phyloP scores from a whole-genome alignment of 2,329 filamentous ascomycete genomes.

The Botrytis porri region DNA sequence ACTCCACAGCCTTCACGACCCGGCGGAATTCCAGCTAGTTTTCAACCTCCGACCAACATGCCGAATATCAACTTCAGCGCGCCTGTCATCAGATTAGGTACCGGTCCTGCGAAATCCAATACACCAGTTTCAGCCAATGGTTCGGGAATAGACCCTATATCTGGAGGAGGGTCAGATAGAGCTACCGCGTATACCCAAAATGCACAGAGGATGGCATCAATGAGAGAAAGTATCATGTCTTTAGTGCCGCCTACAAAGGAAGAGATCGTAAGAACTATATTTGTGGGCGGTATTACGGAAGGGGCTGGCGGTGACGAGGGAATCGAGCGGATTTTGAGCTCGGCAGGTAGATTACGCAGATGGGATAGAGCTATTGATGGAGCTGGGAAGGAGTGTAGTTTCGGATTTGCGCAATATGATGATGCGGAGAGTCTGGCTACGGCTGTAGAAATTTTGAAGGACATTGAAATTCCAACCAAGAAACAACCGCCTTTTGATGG shows the following conservation, averaged over 20 bases:
- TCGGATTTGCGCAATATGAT: slow-evolving; percentile 95
- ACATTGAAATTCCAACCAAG: slow-evolving; percentile 77
- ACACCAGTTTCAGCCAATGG: slow-evolving; percentile 38
- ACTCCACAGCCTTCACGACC: slow-evolving; percentile 74
- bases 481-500: slow-evolving; percentile 57
- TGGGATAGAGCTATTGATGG: slow-evolving; percentile 77
- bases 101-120: slow-evolving; percentile 64
- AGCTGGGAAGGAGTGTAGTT: slow-evolving; percentile 78
- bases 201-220: slow-evolving; percentile 61
- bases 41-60: slow-evolving; percentile 86
- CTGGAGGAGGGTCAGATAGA: slow-evolving; percentile 33
- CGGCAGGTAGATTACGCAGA: slow-evolving; percentile 75
- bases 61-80: slow-evolving; percentile 98
- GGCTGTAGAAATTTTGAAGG: slow-evolving; percentile 79
- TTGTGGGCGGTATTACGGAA: slow-evolving; percentile 81
- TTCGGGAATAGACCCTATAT: slow-evolving; percentile 43
- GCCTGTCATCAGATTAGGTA: slow-evolving; percentile 90
- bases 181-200: slow-evolving; percentile 43
- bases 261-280: slow-evolving; percentile 88
- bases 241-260: slow-evolving; percentile 81
- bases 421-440: slow-evolving; percentile 83
- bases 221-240: slow-evolving; percentile 66
- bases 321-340: slow-evolving; percentile 72
- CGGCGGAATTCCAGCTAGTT: slow-evolving; percentile 75
- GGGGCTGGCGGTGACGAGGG: slow-evolving; percentile 73